Evolutionary conservation across 2,329 filamentous ascomycete genomes (phyloP).

Genomic region (Diaporthe citri): DNA sequence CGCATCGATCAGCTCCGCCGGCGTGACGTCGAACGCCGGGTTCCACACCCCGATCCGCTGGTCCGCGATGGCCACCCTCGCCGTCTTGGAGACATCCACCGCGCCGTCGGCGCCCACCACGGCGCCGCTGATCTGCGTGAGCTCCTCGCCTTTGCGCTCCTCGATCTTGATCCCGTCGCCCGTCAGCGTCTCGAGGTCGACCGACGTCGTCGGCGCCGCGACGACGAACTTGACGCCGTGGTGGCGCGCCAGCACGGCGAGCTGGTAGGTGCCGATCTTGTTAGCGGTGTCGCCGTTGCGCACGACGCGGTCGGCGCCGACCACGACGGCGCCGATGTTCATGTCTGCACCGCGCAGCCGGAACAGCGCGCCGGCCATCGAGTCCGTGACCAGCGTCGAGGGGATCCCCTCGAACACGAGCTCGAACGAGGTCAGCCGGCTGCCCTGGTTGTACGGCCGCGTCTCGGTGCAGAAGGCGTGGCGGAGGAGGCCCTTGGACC

Average conservation of each 20-base stretch:
- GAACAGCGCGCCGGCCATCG: slow-evolving; percentile 93
- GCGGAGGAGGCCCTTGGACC: slow-evolving; percentile 73
- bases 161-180: slow-evolving; percentile 91
- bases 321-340: slow-evolving; percentile 87
- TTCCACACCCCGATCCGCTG: slow-evolving; percentile 92
- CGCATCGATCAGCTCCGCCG: slow-evolving; percentile 87
- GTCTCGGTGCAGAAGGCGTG: slow-evolving; percentile 98
- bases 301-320: slow-evolving; percentile 94
- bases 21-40: slow-evolving; percentile 96
- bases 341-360: slow-evolving; percentile 69
- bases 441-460: slow-evolving; percentile 97
- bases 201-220: slow-evolving; percentile 92
- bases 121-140: slow-evolving; percentile 87
- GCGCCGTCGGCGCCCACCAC: slow-evolving; percentile 73
- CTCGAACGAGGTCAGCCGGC: slow-evolving; percentile 93
- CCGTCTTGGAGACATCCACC: slow-evolving; percentile 72
- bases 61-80: slow-evolving; percentile 83
- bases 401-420: slow-evolving; percentile 95
- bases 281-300: slow-evolving; percentile 98
- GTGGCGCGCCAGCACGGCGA: slow-evolving; percentile 89
- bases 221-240: slow-evolving; percentile 96
- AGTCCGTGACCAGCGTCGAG: slow-evolving; percentile 92
- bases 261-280: slow-evolving; percentile 95
- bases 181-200: slow-evolving; percentile 84
- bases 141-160: slow-evolving; percentile 83